Percentiles rank a stretch among this genome's conserved stretches.
These are phyloP conservation scores for Penicillium oxalicum DNA, from an alignment of 2,329 filamentous ascomycete genomes.

Conservation along the genomic window DNA sequence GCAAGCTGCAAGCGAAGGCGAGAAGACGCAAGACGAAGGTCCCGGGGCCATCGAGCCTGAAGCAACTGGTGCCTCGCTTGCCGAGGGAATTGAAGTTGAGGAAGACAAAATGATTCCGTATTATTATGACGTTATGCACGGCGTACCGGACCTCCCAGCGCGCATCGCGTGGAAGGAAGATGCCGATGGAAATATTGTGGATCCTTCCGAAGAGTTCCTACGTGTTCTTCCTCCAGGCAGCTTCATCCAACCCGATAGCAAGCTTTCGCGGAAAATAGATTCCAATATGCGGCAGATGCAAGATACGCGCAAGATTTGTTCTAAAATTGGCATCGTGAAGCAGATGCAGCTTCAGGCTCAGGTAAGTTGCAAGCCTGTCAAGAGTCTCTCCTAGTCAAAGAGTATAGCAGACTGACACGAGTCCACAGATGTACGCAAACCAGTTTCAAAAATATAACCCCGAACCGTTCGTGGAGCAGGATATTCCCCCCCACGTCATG, in stretches of 20 bases:
- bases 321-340: slow-evolving; percentile 96
- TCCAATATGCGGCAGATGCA: slow-evolving; percentile 92
- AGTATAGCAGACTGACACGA: slow-evolving; percentile 5
- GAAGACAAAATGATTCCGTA: slow-evolving; percentile 81
- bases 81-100: slow-evolving; percentile 90
- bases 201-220: slow-evolving; percentile 79
- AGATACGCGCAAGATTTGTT: slow-evolving; percentile 89
- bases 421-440: slow-evolving; percentile 80
- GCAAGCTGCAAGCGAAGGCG: slow-evolving; percentile 55
- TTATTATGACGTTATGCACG: slow-evolving; percentile 84
- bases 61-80: slow-evolving; percentile 66
- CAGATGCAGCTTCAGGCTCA: slow-evolving; percentile 99
- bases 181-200: slow-evolving; percentile 78
- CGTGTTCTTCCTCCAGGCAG: slow-evolving; percentile 66
- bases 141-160: slow-evolving; percentile 75
- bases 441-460: slow-evolving; percentile 96
- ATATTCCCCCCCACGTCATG: slow-evolving; percentile 82
- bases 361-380: slow-evolving; percentile 45
- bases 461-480: slow-evolving; percentile 78
- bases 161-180: slow-evolving; percentile 86
- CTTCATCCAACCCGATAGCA: slow-evolving; percentile 70
- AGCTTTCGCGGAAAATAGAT: slow-evolving; percentile 73
- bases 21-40: slow-evolving; percentile 40
- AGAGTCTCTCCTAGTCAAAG: neutral
- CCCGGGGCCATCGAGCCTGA: slow-evolving; percentile 44